Percentiles rank a stretch among this genome's conserved stretches.
phyloP scores from a whole-genome alignment of 371 early-diverging fungal species.

The Mortierella sp. region DNA sequence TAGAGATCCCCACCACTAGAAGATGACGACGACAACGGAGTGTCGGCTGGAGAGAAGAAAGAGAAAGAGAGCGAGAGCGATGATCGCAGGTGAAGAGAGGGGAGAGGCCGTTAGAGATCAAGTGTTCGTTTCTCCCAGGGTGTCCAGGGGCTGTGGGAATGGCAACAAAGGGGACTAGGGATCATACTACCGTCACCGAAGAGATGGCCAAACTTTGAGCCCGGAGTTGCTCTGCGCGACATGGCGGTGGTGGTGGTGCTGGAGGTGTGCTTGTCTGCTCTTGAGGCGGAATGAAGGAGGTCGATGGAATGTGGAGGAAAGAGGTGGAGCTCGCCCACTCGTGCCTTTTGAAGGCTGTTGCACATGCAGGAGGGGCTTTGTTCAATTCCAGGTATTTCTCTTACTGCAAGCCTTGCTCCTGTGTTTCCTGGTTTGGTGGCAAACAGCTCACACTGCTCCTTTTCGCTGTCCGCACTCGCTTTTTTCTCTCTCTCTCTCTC shows the following conservation, averaged over 20 bases:
- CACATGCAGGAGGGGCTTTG: background rate
- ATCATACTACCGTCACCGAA: constrained; percentile 49
- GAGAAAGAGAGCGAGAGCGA: background rate
- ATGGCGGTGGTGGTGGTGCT: background rate
- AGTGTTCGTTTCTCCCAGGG: background rate
- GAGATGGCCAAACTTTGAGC: constrained; percentile 55
- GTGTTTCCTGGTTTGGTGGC: constrained; percentile 13
- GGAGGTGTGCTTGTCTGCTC: background rate
- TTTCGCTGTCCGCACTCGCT: background rate
- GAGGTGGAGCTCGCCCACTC: too few species aligned
- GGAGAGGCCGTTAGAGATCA: background rate
- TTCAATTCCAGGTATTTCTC: background rate
- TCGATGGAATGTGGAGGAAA: background rate
- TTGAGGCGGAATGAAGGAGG: background rate
- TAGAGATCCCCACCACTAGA: constrained; percentile 41
- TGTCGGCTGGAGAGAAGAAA: constrained; percentile 7
- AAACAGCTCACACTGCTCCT: constrained; percentile 1
- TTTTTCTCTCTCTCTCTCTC: background rate
- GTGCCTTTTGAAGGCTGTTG: too few species aligned
- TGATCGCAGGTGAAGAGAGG: background rate
- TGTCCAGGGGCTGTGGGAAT: too few species aligned
- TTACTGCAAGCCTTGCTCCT: background rate
- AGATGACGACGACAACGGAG: constrained; percentile 27
- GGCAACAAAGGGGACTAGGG: too few species aligned
- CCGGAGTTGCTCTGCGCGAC: constrained; percentile 35